Base-by-base conservation (phyloP, 2,329 filamentous ascomycete genomes). In the Canariomyces notabilis region DNA sequence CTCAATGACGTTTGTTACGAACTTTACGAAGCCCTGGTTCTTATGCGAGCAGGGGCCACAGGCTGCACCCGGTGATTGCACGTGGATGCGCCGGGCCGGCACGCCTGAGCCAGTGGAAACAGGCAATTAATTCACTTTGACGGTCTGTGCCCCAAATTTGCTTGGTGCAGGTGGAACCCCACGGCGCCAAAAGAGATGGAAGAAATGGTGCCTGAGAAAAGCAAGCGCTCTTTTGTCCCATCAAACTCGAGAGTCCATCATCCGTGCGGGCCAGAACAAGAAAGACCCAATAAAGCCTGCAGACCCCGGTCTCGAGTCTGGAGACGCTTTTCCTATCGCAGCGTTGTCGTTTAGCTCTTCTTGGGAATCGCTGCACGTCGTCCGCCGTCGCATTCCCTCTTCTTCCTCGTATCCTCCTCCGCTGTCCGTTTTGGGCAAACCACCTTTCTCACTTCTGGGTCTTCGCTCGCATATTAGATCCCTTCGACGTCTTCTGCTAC, bases 321-420 rank as follows among this genome's bases (percentile, higher is more conserved):
- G 42, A 21, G 7, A 37, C 37, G 37, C 42, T 34, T 44, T 44
- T 42, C 41, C 46, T 41, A 44, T 41, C 46, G 41, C 29, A 40
- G 46, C 32, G 14, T 32, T 42, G 16, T 37, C 23, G 22, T 36
- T 35, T 42, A 31, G 34, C 33, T n/a, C 26, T 26, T 20, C 39
- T 22, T 11, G 19, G 16, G 32, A 32, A 23, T 29, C 23, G 34
- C 42, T 39, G 37, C 37, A 41, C 32, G 33, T 15, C 12, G n/a
- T 12, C 26, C 23, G 26, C 39, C 39, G 31, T 41, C 23, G n/a
- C 39, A 32, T 20, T 37, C 21, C 23, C 26, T 37, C 33, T 6
- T 11, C 20, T 14, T 31, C 42, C 2, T 29, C 15, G 9, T 16
- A 15, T 35, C 15, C 19, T 35, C 33, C 33, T 35, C 16, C 33